Evolutionary conservation across 257 asterid species (phyloP).

Genomic region (Lantana camara): DNA sequence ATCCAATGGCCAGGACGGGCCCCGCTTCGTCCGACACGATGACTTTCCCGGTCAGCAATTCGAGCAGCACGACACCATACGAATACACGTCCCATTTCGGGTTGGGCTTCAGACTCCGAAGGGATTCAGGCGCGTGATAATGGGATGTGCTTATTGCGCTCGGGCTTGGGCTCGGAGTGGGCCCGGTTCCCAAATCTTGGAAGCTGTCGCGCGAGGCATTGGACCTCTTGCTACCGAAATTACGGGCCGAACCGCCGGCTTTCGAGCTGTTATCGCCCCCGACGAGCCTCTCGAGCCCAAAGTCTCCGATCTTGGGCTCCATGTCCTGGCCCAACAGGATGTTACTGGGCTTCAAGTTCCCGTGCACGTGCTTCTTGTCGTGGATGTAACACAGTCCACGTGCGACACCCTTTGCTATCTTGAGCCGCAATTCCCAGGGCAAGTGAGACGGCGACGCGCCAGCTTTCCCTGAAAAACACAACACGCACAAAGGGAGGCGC

Average conservation of each 20-base stretch:
- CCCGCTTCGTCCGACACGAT: slow-evolving; percentile 59
- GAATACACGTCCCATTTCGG: slow-evolving; percentile 90
- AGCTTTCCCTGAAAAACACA: slow-evolving; percentile 54
- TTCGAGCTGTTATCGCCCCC: slow-evolving; percentile 59
- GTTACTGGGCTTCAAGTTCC: slow-evolving; percentile 83
- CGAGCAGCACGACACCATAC: slow-evolving; percentile 77
- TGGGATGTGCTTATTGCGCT: slow-evolving; percentile 73
- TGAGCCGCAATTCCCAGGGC: slow-evolving; percentile 79
- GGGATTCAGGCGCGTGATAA: slow-evolving; percentile 83
- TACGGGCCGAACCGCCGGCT: slow-evolving; percentile 64
- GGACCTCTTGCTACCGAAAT: slow-evolving; percentile 84
- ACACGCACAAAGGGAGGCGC: slow-evolving; percentile 10
- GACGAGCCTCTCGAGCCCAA: slow-evolving; percentile 79
- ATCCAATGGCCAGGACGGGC: slow-evolving; percentile 36
- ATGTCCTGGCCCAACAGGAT: slow-evolving; percentile 63
- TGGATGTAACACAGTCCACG: slow-evolving; percentile 81
- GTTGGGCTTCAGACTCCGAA: slow-evolving; percentile 74
- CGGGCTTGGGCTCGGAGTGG: slow-evolving; percentile 57
- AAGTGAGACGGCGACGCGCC: slow-evolving; percentile 79
- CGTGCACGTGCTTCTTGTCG: slow-evolving; percentile 87
- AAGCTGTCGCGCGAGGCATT: slow-evolving; percentile 76
- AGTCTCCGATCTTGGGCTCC: slow-evolving; percentile 93
- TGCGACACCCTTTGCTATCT: slow-evolving; percentile 87
- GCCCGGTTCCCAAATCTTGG: slow-evolving; percentile 51
- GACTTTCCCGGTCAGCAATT: slow-evolving; percentile 68